Conservation (phyloP, 78 protist species). For the Speleostelium caveatum region DNA sequence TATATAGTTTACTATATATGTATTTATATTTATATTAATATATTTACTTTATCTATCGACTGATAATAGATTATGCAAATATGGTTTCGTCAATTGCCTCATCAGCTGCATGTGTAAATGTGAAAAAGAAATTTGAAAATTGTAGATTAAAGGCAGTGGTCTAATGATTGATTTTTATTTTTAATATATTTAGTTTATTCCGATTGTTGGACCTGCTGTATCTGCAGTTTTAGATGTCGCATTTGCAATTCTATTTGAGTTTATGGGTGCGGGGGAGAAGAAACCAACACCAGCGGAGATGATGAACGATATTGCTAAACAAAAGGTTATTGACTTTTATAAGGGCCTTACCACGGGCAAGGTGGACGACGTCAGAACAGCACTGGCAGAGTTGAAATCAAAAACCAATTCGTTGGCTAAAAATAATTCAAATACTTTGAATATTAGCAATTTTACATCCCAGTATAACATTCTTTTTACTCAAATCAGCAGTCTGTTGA, state of each 20-base stretch:
- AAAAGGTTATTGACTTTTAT: background rate
- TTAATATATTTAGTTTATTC: slow-evolving; percentile 9
- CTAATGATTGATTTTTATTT: too few relatives aligned
- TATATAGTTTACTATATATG: background rate
- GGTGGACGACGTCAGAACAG: slow-evolving; percentile 12
- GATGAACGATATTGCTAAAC: background rate
- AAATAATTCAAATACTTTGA: background rate
- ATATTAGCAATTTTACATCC: slow-evolving; percentile 10
- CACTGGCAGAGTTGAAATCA: background rate
- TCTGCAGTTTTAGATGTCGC: slow-evolving; percentile 1
- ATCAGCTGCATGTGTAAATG: slow-evolving; percentile 4
- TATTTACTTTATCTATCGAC: background rate
- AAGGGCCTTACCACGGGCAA: slow-evolving; percentile 3
- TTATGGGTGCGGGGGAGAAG: background rate
- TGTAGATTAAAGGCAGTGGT: too few relatives aligned
- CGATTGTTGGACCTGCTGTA: slow-evolving; percentile 7
- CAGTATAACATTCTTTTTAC: slow-evolving; percentile 15
- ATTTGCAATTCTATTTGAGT: background rate
- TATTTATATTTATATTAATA: too few relatives aligned
- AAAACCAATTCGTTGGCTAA: background rate
- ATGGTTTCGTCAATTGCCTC: background rate
- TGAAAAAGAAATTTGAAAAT: background rate
- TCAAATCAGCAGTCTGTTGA: slow-evolving; percentile 6
- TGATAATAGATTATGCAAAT: background rate
- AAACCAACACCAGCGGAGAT: background rate